Evolutionary conservation across 345 rosid genomes (phyloP).

Genomic region (Moricandia arvensis): DNA sequence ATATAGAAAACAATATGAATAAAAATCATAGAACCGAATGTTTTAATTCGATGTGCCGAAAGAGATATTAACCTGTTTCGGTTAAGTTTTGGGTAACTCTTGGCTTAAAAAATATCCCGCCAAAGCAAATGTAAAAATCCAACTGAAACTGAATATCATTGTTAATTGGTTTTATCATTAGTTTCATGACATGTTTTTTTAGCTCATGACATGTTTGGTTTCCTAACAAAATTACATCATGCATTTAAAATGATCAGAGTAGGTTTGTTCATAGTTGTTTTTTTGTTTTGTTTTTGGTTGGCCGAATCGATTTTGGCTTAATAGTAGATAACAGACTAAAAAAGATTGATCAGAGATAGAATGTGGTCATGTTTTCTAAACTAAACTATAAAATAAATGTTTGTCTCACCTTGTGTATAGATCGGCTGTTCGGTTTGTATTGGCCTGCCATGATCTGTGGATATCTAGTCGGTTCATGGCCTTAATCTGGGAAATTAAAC

Average conservation of each 20-base stretch:
- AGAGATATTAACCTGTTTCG: not conserved
- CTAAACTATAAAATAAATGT: not conserved
- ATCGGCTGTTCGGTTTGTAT: not conserved
- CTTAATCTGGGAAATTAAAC: not conserved
- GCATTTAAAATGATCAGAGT: not conserved
- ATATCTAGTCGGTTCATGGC: not conserved
- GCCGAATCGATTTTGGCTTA: not conserved
- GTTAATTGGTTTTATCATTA: not conserved
- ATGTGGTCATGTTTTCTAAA: not conserved
- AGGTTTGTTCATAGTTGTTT: not conserved
- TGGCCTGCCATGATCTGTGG: not conserved
- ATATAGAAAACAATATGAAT: not conserved
- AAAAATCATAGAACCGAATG: not conserved
- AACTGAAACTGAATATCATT: not conserved
- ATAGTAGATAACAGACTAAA: not conserved
- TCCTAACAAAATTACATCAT: not conserved
- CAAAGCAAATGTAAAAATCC: not conserved
- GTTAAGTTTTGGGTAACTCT: not conserved
- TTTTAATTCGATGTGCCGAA: not conserved
- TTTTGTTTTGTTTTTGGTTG: not conserved
- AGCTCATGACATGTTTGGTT: not conserved
- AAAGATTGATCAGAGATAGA: not conserved
- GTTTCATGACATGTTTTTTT: too few relatives aligned
- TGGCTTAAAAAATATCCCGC: not conserved
- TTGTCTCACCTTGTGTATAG: not conserved